Evolutionary conservation across 257 asterid species (phyloP).

Genomic region (Nicotiana tomentosiformis): DNA sequence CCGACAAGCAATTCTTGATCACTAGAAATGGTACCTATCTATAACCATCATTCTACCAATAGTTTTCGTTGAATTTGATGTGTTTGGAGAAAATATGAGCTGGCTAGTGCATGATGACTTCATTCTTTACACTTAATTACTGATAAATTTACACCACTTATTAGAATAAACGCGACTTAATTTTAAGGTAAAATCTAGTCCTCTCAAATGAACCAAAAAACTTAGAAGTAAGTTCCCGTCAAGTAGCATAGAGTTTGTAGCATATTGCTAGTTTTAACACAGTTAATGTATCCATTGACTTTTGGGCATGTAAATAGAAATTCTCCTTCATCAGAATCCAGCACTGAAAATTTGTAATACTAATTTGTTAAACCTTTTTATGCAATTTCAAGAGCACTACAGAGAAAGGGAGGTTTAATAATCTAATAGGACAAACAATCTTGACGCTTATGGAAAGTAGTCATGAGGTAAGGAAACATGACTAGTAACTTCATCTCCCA

Average conservation of each 20-base stretch:
- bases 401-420: background rate
- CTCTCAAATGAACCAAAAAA: background rate
- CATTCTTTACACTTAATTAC: background rate
- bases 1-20: conserved; percentile 81
- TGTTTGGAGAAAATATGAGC: background rate
- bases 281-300: background rate
- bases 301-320: background rate
- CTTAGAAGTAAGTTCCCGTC: background rate
- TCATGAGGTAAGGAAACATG: background rate
- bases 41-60: background rate
- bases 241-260: background rate
- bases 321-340: background rate
- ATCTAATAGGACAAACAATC: background rate
- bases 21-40: conserved; percentile 77
- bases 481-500: background rate
- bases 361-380: background rate
- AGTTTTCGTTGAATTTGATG: background rate
- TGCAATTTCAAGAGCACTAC: conserved; percentile 2
- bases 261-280: background rate
- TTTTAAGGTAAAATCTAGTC: background rate
- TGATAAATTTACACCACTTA: background rate
- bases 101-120: background rate
- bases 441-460: background rate
- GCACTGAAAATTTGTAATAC: background rate
- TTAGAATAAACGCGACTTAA: background rate